These are phyloP conservation scores for Schwanniomyces vanrijiae DNA, from an alignment of 805 yeast species.

Conservation along the genomic window DNA sequence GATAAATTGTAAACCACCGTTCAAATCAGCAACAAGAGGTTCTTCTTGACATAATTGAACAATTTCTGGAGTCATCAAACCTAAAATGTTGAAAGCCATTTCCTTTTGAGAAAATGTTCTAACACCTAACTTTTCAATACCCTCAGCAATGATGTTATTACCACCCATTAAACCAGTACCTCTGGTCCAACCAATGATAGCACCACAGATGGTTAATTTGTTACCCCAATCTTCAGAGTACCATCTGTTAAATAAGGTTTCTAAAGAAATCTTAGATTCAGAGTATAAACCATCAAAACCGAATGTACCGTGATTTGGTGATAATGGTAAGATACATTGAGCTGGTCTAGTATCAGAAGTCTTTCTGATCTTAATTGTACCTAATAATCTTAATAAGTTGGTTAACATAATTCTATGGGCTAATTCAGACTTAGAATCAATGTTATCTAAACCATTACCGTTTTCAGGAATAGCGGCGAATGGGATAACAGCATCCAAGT, in stretches of 20 bases:
- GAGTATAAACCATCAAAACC: constrained; percentile 98
- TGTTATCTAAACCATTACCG: constrained; percentile 90
- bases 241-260: constrained; percentile 98
- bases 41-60: constrained; percentile 84
- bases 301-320: constrained; percentile 98
- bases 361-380: constrained; percentile 85
- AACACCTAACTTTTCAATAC: constrained; percentile 92
- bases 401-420: constrained; percentile 99
- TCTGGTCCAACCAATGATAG: constrained; percentile 99
- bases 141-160: constrained; percentile 96
- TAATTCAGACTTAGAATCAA: constrained; percentile 93
- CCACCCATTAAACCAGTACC: constrained; percentile 99
- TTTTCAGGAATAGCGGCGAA: constrained; percentile 99
- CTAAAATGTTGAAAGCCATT: constrained; percentile 98
- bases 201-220: constrained; percentile 96
- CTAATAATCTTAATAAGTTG: constrained; percentile 87
- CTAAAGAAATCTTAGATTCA: constrained; percentile 93
- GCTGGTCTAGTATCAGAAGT: constrained; percentile 94
- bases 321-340: constrained; percentile 91
- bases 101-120: constrained; percentile 98
- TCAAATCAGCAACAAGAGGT: constrained; percentile 97
- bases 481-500: constrained; percentile 92
- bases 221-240: constrained; percentile 95
- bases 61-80: constrained; percentile 85
- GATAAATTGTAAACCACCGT: constrained; percentile 96